phyloP scores from a whole-genome alignment of 257 asterid species.

The Jacaranda mimosifolia region DNA sequence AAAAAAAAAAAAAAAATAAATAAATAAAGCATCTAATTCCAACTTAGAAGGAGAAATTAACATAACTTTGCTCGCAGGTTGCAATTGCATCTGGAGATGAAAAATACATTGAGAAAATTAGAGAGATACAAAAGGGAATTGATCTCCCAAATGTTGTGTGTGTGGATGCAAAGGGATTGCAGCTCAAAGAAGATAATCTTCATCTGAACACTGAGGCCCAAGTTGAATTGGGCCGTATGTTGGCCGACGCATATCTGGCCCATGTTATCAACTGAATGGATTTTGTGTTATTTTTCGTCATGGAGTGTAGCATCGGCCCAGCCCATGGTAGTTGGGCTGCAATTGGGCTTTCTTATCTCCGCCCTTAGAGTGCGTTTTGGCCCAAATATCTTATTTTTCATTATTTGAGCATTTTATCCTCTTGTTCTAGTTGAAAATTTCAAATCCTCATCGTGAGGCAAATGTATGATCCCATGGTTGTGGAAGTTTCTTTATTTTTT shows the following conservation, averaged over 20 bases:
- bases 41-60: not conserved
- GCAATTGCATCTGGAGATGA: slow-evolving; percentile 73
- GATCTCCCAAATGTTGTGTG: slow-evolving; percentile 65
- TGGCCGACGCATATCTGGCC: slow-evolving; percentile 66
- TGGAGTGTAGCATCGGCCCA: not conserved
- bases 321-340: not conserved
- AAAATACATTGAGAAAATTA: slow-evolving; percentile 53
- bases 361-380: not conserved
- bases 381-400: not conserved
- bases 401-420: no score
- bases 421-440: no score
- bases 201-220: slow-evolving; percentile 81
- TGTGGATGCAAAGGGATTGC: slow-evolving; percentile 75
- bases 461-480: no score
- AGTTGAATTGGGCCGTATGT: slow-evolving; percentile 59
- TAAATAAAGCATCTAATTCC: not conserved
- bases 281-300: not conserved
- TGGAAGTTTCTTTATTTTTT: no score
- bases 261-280: slow-evolving; percentile 38
- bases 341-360: not conserved
- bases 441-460: no score
- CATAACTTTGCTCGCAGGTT: slow-evolving; percentile 46
- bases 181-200: slow-evolving; percentile 69
- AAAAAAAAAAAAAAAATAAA: not conserved
- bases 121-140: slow-evolving; percentile 67